Percentiles rank a stretch among this genome's conserved stretches.
These are phyloP conservation scores for Posidonia oceanica DNA, from an alignment of 116 monocot species.

Conservation along the genomic window DNA sequence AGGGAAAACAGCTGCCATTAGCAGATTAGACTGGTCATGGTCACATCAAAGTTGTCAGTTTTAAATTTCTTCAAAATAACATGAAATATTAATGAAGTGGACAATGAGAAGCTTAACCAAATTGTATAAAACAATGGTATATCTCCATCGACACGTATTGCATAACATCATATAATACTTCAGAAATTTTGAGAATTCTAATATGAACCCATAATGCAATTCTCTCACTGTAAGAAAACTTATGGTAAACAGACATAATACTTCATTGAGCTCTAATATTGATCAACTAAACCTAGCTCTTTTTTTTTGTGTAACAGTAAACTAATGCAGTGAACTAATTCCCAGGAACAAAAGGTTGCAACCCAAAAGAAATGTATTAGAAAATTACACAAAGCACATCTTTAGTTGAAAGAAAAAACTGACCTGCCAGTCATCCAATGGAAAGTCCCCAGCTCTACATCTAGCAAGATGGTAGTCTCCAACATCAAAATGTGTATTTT, in stretches of 20 bases:
- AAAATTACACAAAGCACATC: neutral
- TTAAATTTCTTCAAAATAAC: neutral
- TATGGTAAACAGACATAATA: no score
- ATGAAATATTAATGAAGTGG: neutral
- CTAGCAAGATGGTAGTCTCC: slow-evolving; percentile 62
- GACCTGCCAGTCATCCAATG: slow-evolving; percentile 60
- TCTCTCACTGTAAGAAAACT: no score
- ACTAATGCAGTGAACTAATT: no score
- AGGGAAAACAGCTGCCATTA: neutral
- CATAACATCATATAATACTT: no score
- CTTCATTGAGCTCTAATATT: no score
- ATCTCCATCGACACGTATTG: no score
- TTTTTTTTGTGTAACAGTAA: no score
- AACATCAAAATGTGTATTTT: slow-evolving; percentile 14
- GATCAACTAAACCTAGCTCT: neutral
- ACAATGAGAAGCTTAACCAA: no score
- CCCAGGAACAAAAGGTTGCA: neutral
- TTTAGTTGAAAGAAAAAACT: neutral
- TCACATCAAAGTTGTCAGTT: slow-evolving; percentile 13
- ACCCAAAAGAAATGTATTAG: neutral
- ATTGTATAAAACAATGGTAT: no score
- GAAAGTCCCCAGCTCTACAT: slow-evolving; percentile 45
- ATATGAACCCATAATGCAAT: no score
- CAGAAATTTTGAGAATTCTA: no score
- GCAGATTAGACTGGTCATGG: no score